These are phyloP conservation scores for Aquilaria malaccensis DNA, from an alignment of 345 rosid species.

Conservation along the genomic window DNA sequence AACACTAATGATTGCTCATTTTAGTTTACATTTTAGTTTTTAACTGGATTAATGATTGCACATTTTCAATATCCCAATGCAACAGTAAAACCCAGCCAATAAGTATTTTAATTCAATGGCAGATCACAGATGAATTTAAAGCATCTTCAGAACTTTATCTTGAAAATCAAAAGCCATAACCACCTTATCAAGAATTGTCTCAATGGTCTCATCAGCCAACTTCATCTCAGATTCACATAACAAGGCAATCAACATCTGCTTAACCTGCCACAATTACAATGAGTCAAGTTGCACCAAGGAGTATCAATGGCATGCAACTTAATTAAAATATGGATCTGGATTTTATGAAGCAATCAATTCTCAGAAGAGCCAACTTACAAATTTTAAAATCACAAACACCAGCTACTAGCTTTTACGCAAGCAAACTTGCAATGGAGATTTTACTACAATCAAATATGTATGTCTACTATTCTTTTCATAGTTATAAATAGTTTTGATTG, in stretches of 20 bases:
- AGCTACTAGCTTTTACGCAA: too few species aligned
- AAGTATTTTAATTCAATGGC: background rate
- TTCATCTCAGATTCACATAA: conserved; percentile 95
- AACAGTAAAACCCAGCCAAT: too few species aligned
- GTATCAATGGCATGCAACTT: conserved; percentile 10
- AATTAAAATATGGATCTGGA: conserved; percentile 4
- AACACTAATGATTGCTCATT: too few species aligned
- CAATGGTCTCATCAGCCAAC: conserved; percentile 93
- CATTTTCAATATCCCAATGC: too few species aligned
- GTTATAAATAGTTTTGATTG: too few species aligned
- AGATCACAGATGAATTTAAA: background rate
- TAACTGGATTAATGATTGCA: too few species aligned
- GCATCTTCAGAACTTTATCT: background rate
- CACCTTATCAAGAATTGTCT: conserved; percentile 92
- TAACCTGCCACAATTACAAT: conserved; percentile 61
- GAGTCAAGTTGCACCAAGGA: conserved; percentile 21
- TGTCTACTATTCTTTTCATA: too few species aligned
- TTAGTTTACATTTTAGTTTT: too few species aligned
- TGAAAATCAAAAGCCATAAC: background rate
- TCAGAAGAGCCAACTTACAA: background rate
- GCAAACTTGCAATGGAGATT: too few species aligned
- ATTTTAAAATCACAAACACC: too few species aligned
- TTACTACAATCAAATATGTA: too few species aligned
- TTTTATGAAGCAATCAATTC: background rate
- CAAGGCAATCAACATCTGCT: conserved; percentile 97